Conservation (phyloP, 1,284 basidiomycete species). For the Sporisorium reilianum region DNA sequence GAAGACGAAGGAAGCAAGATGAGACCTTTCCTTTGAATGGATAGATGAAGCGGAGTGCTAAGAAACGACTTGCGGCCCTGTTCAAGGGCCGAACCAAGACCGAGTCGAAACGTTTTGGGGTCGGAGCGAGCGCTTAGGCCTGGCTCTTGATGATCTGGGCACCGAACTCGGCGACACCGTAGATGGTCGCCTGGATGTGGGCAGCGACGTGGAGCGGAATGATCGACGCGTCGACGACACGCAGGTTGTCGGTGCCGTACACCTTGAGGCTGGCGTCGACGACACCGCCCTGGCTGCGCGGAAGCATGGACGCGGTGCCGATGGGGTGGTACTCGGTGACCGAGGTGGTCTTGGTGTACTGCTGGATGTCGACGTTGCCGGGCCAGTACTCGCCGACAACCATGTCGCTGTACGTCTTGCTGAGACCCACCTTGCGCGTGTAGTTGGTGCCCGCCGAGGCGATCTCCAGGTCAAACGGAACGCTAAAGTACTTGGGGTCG, state of each 20-base stretch:
- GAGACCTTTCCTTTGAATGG: too few relatives aligned
- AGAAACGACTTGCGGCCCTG: conserved; percentile 6
- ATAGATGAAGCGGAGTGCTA: too few relatives aligned
- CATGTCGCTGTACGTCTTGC: conserved; percentile 48
- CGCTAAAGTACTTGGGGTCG: conserved; percentile 75
- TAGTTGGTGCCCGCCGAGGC: conserved; percentile 58
- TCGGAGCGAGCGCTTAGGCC: conserved; percentile 12
- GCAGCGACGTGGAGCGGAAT: conserved; percentile 69
- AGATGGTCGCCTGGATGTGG: conserved; percentile 73
- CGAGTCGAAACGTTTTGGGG: neutral
- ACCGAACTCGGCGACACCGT: conserved; percentile 70
- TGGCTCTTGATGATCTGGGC: conserved; percentile 59
- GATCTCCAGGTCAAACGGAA: conserved; percentile 56
- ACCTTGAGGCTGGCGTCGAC: conserved; percentile 77
- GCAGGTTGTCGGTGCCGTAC: conserved; percentile 77
- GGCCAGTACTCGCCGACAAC: conserved; percentile 57
- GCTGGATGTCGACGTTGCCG: conserved; percentile 56
- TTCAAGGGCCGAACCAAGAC: conserved; percentile 8
- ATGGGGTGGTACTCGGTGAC: conserved; percentile 72
- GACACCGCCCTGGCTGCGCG: conserved; percentile 76
- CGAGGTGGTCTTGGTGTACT: conserved; percentile 66
- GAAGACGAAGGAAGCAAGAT: conserved; percentile 6
- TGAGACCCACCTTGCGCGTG: conserved; percentile 55
- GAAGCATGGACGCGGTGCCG: conserved; percentile 77
- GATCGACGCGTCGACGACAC: conserved; percentile 70